These are phyloP conservation scores for Hypholoma sublateritium DNA, from an alignment of 768 basidiomycete species.

Conservation along the genomic window DNA sequence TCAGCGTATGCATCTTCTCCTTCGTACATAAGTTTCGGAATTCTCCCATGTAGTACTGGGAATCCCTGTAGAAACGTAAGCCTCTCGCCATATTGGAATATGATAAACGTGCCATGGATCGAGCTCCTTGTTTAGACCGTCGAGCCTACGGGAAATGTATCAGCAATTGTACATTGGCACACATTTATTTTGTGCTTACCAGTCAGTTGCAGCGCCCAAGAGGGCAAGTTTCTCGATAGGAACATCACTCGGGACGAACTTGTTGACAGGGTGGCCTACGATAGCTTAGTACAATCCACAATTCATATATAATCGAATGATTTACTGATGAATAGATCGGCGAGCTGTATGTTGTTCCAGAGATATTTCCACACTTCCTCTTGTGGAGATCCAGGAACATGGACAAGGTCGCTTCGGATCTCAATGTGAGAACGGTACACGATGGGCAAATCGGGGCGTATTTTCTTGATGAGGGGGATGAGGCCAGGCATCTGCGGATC, in stretches of 20 bases:
- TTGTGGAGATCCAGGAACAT: constrained; percentile 79
- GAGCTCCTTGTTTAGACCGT: constrained; percentile 93
- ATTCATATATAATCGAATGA: constrained; percentile 5
- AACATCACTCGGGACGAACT: constrained; percentile 89
- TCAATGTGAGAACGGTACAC: constrained; percentile 96
- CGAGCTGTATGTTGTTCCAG: constrained; percentile 87
- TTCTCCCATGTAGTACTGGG: constrained; percentile 88
- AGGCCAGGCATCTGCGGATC: constrained; percentile 95
- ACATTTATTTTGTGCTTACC: constrained; percentile 42
- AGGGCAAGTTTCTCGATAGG: constrained; percentile 68
- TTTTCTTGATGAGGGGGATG: constrained; percentile 88
- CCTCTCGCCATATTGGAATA: not conserved
- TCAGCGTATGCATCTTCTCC: constrained; percentile 79
- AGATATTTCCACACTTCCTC: constrained; percentile 94
- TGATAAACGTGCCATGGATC: constrained; percentile 44
- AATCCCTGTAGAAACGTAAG: constrained; percentile 45
- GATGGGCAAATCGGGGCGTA: constrained; percentile 83
- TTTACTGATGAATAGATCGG: constrained; percentile 88
- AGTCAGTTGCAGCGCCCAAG: constrained; percentile 84
- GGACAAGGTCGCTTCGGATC: constrained; percentile 85
- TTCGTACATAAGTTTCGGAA: constrained; percentile 75
- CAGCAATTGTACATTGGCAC: not conserved
- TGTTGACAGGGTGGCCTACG: constrained; percentile 83
- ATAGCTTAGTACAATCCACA: not conserved
- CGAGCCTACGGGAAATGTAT: constrained; percentile 53